Conservation (phyloP, 2,329 filamentous ascomycete species). For the Colletotrichum tofieldiae region DNA sequence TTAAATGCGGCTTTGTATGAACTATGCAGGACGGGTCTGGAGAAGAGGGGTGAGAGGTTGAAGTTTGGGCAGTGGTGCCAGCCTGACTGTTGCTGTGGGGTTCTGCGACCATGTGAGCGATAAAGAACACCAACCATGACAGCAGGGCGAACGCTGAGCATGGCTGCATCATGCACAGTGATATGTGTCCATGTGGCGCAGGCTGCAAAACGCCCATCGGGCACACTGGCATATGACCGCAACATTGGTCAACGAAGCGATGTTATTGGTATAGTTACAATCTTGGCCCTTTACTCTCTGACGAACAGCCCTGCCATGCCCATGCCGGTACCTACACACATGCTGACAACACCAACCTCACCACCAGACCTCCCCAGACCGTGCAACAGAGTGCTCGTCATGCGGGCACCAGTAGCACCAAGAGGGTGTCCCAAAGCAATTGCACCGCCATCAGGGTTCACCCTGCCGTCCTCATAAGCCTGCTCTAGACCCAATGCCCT, state of each 20-base stretch:
- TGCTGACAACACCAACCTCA: slow-evolving; percentile 86
- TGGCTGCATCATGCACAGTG: not conserved
- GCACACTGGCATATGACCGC: not conserved
- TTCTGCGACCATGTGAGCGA: not conserved
- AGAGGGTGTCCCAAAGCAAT: slow-evolving; percentile 95
- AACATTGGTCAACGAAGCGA: not conserved
- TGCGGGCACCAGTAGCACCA: slow-evolving; percentile 88
- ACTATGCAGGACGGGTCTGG: not conserved
- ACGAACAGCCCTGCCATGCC: slow-evolving; percentile 80
- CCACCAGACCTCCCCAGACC: slow-evolving; percentile 79
- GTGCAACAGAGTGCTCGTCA: slow-evolving; percentile 79
- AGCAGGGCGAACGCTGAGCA: not conserved
- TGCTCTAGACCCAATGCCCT: slow-evolving; percentile 77
- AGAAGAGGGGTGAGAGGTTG: not conserved
- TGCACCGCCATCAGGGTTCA: slow-evolving; percentile 94
- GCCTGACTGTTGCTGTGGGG: not conserved
- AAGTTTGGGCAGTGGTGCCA: not conserved
- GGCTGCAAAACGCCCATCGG: not conserved
- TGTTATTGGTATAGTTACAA: not conserved
- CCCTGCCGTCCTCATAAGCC: slow-evolving; percentile 75
- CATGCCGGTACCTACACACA: slow-evolving; percentile 92
- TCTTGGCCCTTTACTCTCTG: slow-evolving; percentile 63
- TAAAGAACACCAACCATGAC: not conserved
- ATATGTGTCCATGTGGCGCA: not conserved
- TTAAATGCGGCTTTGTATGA: not conserved